Evolutionary conservation across 148 eudicot genomes (phyloP), one percentile per base, ranked within the genome.

Genomic region (Oxyria digyna): DNA sequence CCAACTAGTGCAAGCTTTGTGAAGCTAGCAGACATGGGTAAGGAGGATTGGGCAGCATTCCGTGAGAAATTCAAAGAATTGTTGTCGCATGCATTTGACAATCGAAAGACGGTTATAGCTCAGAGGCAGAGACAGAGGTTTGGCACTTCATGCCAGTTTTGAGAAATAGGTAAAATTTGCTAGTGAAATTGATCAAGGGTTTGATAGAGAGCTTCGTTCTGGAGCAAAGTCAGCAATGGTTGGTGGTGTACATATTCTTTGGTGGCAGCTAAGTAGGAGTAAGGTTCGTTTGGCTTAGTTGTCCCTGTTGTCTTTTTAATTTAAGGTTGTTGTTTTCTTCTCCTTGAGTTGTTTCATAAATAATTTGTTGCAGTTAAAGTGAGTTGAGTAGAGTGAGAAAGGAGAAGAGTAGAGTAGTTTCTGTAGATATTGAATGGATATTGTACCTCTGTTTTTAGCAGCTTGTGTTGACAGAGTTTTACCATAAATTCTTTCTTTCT

Each of bases 121-220:
- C 93, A 87, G 83, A 91, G 70, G 83, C 91, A 82, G 86, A 80
- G 89, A 63, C 98, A 81, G 85, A 88, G 97, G 86, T 88, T 95
- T 17, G 99, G 99, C 43, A 88, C 99, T 81, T 95, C 97, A 1
- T 94, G 99, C 93, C 87, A 87, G 91, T 94, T 94, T 94, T 94
- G 91, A 88, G 81, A 46, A 26, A 14, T n/a, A 45, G n/a, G 41
- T 38, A 38, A 3, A n/a, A 45, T 15, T n/a, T 45, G 18, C 49
- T 14, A 45, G 49, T 45, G 18, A 45, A 45, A 31, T 50, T 9
- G 8, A 50, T 26, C n/a, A n/a, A n/a, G n/a, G 29, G 6, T 50
- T 50, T 45, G 59, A 20, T 21, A 23, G 29, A 8, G 59, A 50
- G 23, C 59, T 23, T 24, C 13, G 17, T 11, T 52, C 27, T 52